These are phyloP conservation scores for Lathyrus tuberosus DNA, from an alignment of 306 rosid species.

Conservation along the genomic window DNA sequence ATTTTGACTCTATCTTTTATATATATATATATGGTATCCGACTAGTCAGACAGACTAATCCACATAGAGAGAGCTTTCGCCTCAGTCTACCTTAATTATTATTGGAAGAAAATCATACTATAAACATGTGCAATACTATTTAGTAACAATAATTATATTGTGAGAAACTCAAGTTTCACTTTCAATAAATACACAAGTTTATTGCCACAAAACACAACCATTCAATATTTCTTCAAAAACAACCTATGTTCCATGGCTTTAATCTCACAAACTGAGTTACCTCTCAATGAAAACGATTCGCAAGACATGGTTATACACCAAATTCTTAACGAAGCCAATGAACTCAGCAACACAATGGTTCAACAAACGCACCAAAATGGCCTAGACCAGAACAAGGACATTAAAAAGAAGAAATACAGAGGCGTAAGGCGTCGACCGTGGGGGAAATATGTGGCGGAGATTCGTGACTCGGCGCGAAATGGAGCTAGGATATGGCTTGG, in stretches of 20 bases:
- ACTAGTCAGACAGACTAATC: no score
- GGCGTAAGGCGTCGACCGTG: conserved; percentile 84
- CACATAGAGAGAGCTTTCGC: no score
- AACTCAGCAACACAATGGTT: conserved; percentile 35
- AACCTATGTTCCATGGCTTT: neutral
- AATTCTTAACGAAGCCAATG: conserved; percentile 62
- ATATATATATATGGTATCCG: no score
- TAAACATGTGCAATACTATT: neutral
- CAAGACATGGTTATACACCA: conserved; percentile 93
- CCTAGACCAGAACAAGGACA: conserved; percentile 40
- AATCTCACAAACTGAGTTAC: conserved; percentile 61
- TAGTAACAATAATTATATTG: no score
- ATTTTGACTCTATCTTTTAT: neutral
- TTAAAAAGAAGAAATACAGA: conserved; percentile 72
- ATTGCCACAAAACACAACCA: no score
- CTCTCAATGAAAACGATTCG: conserved; percentile 81
- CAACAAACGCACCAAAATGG: conserved; percentile 31
- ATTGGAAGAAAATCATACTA: neutral
- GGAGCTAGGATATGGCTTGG: conserved; percentile 89
- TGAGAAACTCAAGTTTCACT: no score
- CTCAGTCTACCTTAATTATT: neutral
- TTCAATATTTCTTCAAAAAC: neutral
- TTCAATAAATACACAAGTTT: no score
- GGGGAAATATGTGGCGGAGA: conserved; percentile 95
- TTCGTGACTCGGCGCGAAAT: conserved; percentile 68